phyloP scores from a whole-genome alignment of 2,329 filamentous ascomycete genomes.

The Tolypocladium cylindrosporum region DNA sequence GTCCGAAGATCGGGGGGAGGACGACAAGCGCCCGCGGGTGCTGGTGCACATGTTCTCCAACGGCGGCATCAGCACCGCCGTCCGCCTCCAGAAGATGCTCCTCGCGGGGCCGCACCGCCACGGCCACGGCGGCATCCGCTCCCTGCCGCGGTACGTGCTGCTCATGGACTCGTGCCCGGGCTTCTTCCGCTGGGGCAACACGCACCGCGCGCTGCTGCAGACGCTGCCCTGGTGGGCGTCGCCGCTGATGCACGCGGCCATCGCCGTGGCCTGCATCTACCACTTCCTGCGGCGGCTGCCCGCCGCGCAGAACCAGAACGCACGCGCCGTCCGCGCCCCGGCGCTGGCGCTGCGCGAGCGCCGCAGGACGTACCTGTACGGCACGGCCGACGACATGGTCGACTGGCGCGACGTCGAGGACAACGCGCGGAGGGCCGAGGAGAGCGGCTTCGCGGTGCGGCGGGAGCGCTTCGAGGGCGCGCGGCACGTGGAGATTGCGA shows the following conservation, averaged over 20 bases:
- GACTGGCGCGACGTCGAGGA: constrained; percentile 34
- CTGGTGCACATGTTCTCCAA: constrained; percentile 44
- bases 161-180: constrained; percentile 41
- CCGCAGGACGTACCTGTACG: constrained; percentile 42
- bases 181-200: constrained; percentile 26
- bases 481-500: constrained; percentile 40
- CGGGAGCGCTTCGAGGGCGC: constrained; percentile 36
- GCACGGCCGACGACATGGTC: constrained; percentile 36
- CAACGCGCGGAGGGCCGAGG: constrained; percentile 32
- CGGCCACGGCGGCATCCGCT: constrained; percentile 4
- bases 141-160: constrained; percentile 30
- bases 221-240: constrained; percentile 22
- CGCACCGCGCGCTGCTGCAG: constrained; percentile 28
- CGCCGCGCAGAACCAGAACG: constrained; percentile 22
- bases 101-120: constrained; percentile 1
- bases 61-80: constrained; percentile 34
- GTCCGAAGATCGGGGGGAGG: constrained; percentile 11
- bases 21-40: constrained; percentile 17
- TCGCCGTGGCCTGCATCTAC: constrained; percentile 20
- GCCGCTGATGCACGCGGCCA: constrained; percentile 23
- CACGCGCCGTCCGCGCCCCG: constrained; percentile 25
- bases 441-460: constrained; percentile 28
- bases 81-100: constrained; percentile 18
- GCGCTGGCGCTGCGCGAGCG: constrained; percentile 25
- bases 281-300: constrained; percentile 18